Evolutionary conservation across 805 yeast genomes (phyloP).

Genomic region (Pichia manshurica): DNA sequence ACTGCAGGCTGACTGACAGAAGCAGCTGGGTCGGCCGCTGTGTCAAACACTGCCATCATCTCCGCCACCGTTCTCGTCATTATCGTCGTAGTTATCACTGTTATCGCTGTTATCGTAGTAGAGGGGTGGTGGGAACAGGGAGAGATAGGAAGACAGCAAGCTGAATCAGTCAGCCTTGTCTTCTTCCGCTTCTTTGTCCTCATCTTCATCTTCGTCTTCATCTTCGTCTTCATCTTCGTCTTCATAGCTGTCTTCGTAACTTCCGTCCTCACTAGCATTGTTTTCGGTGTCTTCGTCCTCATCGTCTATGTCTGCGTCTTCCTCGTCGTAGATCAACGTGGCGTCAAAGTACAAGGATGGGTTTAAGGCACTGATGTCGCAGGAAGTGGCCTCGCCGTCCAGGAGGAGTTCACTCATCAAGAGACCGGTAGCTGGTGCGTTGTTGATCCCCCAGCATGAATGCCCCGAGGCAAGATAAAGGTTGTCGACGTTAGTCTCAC

Average conservation of each 20-base stretch:
- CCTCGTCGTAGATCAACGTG: conserved; percentile 32
- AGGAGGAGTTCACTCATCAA: conserved; percentile 79
- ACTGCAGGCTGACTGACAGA: too few species aligned
- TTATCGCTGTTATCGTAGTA: too few species aligned
- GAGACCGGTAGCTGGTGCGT: conserved; percentile 96
- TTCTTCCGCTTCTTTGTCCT: not conserved
- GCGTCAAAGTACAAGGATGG: conserved; percentile 88
- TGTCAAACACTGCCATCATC: too few species aligned
- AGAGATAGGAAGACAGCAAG: too few species aligned
- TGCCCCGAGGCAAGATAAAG: conserved; percentile 86
- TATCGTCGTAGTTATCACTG: too few species aligned
- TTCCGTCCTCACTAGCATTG: conserved; percentile 15
- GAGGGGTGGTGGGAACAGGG: too few species aligned
- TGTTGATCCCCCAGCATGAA: conserved; percentile 98
- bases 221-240: conserved; percentile 19
- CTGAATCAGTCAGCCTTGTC: not conserved
- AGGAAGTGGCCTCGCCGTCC: conserved; percentile 75
- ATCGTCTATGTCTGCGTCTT: conserved; percentile 25
- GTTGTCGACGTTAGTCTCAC: conserved; percentile 82
- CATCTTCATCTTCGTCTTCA: conserved; percentile 5
- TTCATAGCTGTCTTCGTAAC: conserved; percentile 15
- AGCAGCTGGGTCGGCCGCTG: too few species aligned
- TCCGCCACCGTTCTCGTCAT: too few species aligned
- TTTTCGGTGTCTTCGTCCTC: conserved; percentile 20
- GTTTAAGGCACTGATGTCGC: conserved; percentile 76